Percentiles rank a stretch among this genome's conserved stretches.
phyloP scores from a whole-genome alignment of 768 basidiomycete genomes.

The Tulasnella sp. region DNA sequence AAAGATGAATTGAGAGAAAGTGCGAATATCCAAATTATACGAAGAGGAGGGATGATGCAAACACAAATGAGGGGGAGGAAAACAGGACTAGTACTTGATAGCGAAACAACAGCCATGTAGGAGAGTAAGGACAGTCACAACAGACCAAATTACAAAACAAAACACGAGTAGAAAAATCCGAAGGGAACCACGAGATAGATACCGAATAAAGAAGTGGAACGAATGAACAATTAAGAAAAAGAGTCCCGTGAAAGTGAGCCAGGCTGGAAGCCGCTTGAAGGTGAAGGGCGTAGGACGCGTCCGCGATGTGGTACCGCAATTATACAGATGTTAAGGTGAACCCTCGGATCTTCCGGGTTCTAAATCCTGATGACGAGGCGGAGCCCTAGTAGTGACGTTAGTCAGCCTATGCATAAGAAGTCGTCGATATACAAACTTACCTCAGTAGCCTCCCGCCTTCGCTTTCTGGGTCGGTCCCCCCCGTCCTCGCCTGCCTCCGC shows the following conservation, averaged over 20 bases:
- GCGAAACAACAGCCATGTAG: not conserved
- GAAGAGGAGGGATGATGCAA: not conserved
- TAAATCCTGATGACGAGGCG: not conserved
- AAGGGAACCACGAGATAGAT: not conserved
- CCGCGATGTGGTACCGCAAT: not conserved
- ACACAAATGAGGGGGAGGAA: not conserved
- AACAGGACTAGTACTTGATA: not conserved
- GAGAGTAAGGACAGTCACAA: slow-evolving; percentile 6
- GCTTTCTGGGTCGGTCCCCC: slow-evolving; percentile 3
- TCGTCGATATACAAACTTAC: not conserved
- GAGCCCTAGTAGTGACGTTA: not conserved
- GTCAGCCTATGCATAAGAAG: too few relatives aligned
- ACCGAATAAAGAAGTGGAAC: slow-evolving; percentile 1
- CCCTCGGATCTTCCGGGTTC: not conserved
- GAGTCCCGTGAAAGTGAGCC: not conserved
- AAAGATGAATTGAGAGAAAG: not conserved
- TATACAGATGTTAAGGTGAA: not conserved
- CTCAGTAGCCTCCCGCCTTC: slow-evolving; percentile 7
- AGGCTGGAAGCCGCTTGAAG: not conserved
- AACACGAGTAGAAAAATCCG: not conserved
- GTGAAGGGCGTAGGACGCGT: too few relatives aligned
- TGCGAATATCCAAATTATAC: not conserved
- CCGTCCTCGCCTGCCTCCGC: not conserved
- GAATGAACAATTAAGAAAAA: not conserved
- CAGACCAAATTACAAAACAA: not conserved